A percentile compares a stretch with the other conserved stretches of the same genome.
phyloP scores from a whole-genome alignment of 306 rosid species.

The Delonix regia region DNA sequence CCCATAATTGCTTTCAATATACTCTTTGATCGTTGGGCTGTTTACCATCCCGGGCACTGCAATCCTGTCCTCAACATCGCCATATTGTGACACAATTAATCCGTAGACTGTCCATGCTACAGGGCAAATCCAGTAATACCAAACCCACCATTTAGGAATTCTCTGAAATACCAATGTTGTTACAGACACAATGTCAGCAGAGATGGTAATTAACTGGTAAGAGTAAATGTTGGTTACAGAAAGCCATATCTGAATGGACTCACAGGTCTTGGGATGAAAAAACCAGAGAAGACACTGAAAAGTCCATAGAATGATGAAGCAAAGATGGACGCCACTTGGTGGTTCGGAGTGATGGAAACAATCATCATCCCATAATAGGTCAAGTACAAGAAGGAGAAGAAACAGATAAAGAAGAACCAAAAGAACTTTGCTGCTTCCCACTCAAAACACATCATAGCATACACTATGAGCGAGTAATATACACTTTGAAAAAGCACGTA shows the following conservation, averaged over 20 bases:
- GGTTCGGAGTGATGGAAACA: conserved; percentile 91
- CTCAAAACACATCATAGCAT: conserved; percentile 78
- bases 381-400: conserved; percentile 92
- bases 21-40: conserved; percentile 42
- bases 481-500: conserved; percentile 64
- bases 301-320: conserved; percentile 84
- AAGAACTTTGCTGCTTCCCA: conserved; percentile 76
- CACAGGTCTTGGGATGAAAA: conserved; percentile 89
- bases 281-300: conserved; percentile 95
- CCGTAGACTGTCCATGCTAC: conserved; percentile 99
- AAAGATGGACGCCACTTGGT: conserved; percentile 83
- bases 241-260: conserved; percentile 35
- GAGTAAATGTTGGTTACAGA: background rate
- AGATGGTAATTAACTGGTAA: background rate
- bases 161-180: conserved; percentile 92
- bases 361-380: conserved; percentile 99
- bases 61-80: conserved; percentile 53
- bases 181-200: conserved; percentile 12
- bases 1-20: conserved; percentile 58
- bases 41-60: conserved; percentile 48
- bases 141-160: conserved; percentile 98
- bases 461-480: conserved; percentile 68
- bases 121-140: conserved; percentile 96
- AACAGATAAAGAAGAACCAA: conserved; percentile 85
- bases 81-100: conserved; percentile 86